Evolutionary conservation across 148 eudicot species (phyloP), one percentile per base, ranked within the genome.

Genomic region (Chenopodium quinoa): DNA sequence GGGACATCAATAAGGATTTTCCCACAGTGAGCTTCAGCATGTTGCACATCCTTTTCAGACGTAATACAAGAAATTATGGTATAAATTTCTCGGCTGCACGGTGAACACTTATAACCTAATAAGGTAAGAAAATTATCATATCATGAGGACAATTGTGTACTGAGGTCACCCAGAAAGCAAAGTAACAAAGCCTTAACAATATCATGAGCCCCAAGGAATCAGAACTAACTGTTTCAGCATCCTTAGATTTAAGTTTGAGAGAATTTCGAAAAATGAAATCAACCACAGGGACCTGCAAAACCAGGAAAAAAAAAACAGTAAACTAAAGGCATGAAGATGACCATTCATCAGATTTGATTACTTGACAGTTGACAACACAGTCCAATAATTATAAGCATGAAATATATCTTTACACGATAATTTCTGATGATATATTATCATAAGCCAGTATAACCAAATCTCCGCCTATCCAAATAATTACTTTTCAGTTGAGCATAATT

Each of bases 211-310:
- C 11, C 46, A 52, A 71, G 44, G 60, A 54, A 56, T 48, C 11
- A 10, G 34, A 75, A 87, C 95, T 81, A 20, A 95, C 98, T n/a
- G 87, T 90, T 80, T 96, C 93, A 76, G 95, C 90, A 89, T 96
- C 98, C 84, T 91, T 96, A 14, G 91, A 78, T 88, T 93, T 96
- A 46, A 93, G 89, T 88, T 96, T 96, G 79, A 96, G 97, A 71
- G 98, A 90, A 85, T 75, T 87, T 64, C 89, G 89, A 75, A 96
- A 91, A 64, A 96, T 89, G 85, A 84, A 85, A 83, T 85, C 94
- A 72, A 90, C 97, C 37, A 77, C 93, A 17, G 93, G 93, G 77
- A 93, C 87, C 96, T 93, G 90, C 79, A 82, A 22, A 47, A 44
- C 72, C 77, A 80, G 54, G 40, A 6, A 40, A 65, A 72, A 66